Evolutionary conservation across 2,329 filamentous ascomycete genomes (phyloP), one percentile per base, ranked within the genome.

Genomic region (Plenodomus tracheiphilus): DNA sequence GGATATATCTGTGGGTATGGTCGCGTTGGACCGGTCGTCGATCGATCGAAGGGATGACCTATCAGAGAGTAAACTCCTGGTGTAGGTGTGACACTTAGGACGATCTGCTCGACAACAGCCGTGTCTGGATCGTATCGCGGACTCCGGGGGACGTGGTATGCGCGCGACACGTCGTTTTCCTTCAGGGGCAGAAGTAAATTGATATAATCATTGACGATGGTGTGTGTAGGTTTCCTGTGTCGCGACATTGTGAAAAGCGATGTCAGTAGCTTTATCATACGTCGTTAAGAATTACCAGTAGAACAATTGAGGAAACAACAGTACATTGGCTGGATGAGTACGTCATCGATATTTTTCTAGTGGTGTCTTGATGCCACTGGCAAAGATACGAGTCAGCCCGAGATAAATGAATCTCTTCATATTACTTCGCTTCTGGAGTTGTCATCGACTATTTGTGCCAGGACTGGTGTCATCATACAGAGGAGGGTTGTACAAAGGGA

Each of bases 81-180:
- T 2, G 69, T 70, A 2, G 66, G 63, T 6, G 65, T 62, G 6
- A 71, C 62, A 43, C 64, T 67, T 10, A 70, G 53, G 7, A 71
- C 60, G 8, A 70, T 58, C 39, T 62, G 64, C 17, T 69, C 65
- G 34, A 64, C 51, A 13, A 57, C 41, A n/a, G 66, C 61, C 5
- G 51, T 60, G 15, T 65, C 61, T n/a, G 64, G 42, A 18, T 65
- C 54, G 56, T 69, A 70, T 44, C 46, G 56, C 16, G 59, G 51
- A 34, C 65, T 48, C 40, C 61, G 64, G 8, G 69, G 66, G 25
- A 58, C 54, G 48, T 72, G 68, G 49, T 70, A 72, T 40, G 68
- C 64, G 30, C 66, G 62, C 13, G 60, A 52, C n/a, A 70, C 64
- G 44, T 72, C 68, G 51, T 69, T 68, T 2, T 63, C 41, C 39